Evolutionary conservation across 2,329 filamentous ascomycete genomes (phyloP).

Genomic region (Exophiala aquamarina): DNA sequence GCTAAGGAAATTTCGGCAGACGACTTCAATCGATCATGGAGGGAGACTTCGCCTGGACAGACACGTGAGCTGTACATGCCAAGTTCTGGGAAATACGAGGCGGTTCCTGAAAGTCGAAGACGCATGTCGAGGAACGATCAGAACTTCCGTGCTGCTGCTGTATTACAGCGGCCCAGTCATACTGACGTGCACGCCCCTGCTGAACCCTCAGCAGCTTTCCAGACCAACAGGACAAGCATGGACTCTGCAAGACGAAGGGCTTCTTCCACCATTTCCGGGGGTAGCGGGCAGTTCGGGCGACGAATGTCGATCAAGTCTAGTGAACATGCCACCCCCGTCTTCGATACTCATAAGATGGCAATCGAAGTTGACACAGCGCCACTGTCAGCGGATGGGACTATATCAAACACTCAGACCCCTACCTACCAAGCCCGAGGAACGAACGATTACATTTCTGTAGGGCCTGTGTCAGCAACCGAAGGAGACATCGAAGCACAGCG

Average conservation of each 20-base stretch:
- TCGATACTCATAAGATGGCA: constrained; percentile 33
- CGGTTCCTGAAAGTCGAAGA: constrained; percentile 73
- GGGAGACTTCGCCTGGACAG: constrained; percentile 63
- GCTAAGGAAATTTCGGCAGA: constrained; percentile 89
- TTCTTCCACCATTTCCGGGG: constrained; percentile 89
- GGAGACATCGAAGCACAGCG: constrained; percentile 25
- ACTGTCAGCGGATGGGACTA: constrained; percentile 25
- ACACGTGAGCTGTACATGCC: constrained; percentile 87
- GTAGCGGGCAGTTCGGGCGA: constrained; percentile 69
- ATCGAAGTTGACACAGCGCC: constrained; percentile 38
- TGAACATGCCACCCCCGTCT: constrained; percentile 40
- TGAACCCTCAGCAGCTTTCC: constrained; percentile 84
- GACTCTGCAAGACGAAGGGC: constrained; percentile 75
- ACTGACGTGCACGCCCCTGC: constrained; percentile 65
- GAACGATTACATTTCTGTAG: constrained; percentile 32
- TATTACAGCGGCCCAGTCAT: constrained; percentile 72
- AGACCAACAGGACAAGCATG: constrained; percentile 67
- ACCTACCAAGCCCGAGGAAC: constrained; percentile 33
- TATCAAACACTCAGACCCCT: constrained; percentile 23
- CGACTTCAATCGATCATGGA: constrained; percentile 85
- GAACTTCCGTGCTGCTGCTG: constrained; percentile 68
- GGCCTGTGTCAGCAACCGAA: constrained; percentile 15
- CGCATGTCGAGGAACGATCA: constrained; percentile 67
- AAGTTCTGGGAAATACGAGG: constrained; percentile 91
- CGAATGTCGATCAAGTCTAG: constrained; percentile 59